Percentiles rank a stretch among this genome's conserved stretches.
phyloP scores from a whole-genome alignment of 805 yeast genomes.

The Scheffersomyces lignosus region DNA sequence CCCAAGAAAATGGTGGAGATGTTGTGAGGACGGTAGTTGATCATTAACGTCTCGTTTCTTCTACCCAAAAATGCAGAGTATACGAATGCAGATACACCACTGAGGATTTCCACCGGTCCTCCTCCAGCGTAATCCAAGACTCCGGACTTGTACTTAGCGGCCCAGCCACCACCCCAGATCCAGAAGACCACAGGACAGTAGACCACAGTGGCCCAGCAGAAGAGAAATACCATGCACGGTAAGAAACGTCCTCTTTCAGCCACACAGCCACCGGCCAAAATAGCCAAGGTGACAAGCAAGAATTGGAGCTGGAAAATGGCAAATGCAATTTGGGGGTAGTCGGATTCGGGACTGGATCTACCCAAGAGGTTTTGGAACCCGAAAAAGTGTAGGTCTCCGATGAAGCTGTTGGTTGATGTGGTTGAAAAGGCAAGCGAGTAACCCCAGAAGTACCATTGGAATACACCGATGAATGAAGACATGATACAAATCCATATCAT shows the following conservation, averaged over 20 bases:
- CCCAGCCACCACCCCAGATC: conserved; percentile 98
- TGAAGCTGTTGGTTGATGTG: conserved; percentile 79
- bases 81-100: conserved; percentile 90
- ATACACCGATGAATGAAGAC: conserved; percentile 69
- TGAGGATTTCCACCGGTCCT: conserved; percentile 91
- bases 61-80: conserved; percentile 79
- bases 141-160: conserved; percentile 71
- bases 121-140: conserved; percentile 98
- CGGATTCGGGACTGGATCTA: conserved; percentile 35
- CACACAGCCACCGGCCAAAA: conserved; percentile 80
- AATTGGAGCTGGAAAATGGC: conserved; percentile 91
- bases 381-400: conserved; percentile 81
- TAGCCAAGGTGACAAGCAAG: conserved; percentile 86
- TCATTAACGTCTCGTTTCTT: conserved; percentile 71
- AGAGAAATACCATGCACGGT: conserved; percentile 79
- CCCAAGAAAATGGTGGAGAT: conserved; percentile 90
- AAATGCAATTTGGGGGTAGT: conserved; percentile 80
- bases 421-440: conserved; percentile 84
- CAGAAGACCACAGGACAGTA: conserved; percentile 95
- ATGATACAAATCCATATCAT: conserved; percentile 79
- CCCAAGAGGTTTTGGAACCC: conserved; percentile 76
- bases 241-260: conserved; percentile 91
- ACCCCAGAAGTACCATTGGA: conserved; percentile 99
- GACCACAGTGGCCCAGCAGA: conserved; percentile 87
- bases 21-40: conserved; percentile 92